Percentiles rank a stretch among this genome's conserved stretches.
These are phyloP conservation scores for Prinsepia uniflora DNA, from an alignment of 306 rosid species.

Conservation along the genomic window DNA sequence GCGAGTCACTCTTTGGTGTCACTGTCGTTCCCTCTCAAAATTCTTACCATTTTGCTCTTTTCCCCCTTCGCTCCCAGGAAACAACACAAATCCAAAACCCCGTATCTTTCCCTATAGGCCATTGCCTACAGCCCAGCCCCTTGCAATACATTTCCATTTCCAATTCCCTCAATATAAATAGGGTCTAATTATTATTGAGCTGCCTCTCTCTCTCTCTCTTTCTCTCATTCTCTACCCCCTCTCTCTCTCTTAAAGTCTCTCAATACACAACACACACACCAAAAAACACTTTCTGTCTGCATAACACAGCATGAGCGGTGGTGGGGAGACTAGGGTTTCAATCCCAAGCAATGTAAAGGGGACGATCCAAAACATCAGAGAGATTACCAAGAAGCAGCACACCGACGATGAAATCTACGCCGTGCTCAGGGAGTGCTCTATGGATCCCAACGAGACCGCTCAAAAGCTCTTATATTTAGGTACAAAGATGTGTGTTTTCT, in stretches of 20 bases:
- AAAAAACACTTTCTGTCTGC: conserved; percentile 1
- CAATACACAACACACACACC: conserved; percentile 8
- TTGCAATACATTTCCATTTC: background rate
- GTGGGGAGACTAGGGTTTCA: conserved; percentile 68
- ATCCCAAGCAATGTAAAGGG: conserved; percentile 57
- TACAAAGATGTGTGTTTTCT: background rate
- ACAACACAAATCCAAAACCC: conserved; percentile 4
- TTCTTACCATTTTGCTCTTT: background rate
- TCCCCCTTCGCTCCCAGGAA: background rate
- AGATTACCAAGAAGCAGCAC: conserved; percentile 78
- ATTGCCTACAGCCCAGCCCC: conserved; percentile 3
- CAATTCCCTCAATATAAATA: conserved; percentile 1
- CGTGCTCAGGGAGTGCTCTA: conserved; percentile 62
- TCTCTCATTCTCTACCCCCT: no score
- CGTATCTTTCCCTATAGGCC: background rate
- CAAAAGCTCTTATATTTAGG: conserved; percentile 61
- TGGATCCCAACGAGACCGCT: conserved; percentile 88
- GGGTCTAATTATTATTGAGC: background rate
- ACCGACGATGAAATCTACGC: conserved; percentile 79
- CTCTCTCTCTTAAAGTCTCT: background rate
- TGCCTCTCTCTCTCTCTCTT: conserved; percentile 10
- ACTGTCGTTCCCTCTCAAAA: background rate
- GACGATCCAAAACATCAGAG: conserved; percentile 59
- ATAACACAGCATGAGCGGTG: conserved; percentile 44
- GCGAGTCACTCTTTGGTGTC: background rate